Conservation (phyloP, 441 rosid genomes). For the Syzygium syzygioides region DNA sequence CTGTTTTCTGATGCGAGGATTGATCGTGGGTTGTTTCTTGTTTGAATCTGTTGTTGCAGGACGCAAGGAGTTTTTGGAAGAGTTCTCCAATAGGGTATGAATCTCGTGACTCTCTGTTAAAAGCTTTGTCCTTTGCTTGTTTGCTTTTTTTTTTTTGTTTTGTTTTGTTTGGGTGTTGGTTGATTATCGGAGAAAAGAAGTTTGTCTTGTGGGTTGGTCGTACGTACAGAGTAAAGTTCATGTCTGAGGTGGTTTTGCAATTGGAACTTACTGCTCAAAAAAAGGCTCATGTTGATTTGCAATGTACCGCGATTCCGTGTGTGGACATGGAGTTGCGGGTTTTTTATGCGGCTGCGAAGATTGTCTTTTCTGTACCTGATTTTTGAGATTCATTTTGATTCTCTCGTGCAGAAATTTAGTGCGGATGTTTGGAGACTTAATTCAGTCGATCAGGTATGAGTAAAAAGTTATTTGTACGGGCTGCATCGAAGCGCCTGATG, state of each 20-base stretch:
- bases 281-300: neutral
- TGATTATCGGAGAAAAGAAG: neutral
- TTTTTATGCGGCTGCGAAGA: neutral
- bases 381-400: neutral
- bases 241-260: neutral
- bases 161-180: neutral
- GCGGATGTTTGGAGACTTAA: slow-evolving; percentile 35
- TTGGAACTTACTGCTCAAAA: neutral
- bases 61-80: slow-evolving; percentile 54
- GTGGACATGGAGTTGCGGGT: neutral
- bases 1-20: neutral
- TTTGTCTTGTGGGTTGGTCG: neutral
- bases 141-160: neutral
- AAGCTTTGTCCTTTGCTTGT: neutral
- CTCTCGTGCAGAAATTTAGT: slow-evolving; percentile 54
- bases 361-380: neutral
- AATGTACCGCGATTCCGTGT: neutral
- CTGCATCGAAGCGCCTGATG: neutral
- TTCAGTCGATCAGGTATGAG: slow-evolving; percentile 56
- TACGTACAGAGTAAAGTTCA: neutral
- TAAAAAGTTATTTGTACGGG: neutral
- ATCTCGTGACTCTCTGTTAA: neutral
- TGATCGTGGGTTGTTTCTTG: slow-evolving; percentile 11
- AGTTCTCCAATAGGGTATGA: slow-evolving; percentile 51
- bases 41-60: slow-evolving; percentile 39